phyloP scores from a whole-genome alignment of 2,329 filamentous ascomycete species.

The Aureobasidium sp. region DNA sequence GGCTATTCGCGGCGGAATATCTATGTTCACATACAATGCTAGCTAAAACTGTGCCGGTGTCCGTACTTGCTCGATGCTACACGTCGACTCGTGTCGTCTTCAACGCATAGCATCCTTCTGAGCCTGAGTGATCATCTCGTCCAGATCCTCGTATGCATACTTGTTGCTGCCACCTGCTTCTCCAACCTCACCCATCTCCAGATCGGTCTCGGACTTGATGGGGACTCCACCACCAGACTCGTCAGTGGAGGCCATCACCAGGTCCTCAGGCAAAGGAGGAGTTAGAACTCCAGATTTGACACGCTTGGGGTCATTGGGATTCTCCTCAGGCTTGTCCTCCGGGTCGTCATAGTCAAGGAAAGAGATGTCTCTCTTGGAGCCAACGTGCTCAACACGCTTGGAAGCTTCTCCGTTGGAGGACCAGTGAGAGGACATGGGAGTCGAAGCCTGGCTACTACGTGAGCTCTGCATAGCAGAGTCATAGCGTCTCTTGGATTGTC shows the following conservation, averaged over 20 bases:
- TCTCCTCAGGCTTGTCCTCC: not conserved
- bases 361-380: not conserved
- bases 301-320: not conserved
- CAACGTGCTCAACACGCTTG: not conserved
- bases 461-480: not conserved
- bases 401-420: not conserved
- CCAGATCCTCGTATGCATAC: not conserved
- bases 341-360: slow-evolving; percentile 5
- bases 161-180: not conserved
- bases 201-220: not conserved
- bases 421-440: not conserved
- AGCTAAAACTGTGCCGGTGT: not conserved
- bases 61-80: no score
- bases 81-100: not conserved
- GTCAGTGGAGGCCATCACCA: not conserved
- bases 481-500: not conserved
- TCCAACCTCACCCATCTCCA: not conserved
- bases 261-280: not conserved
- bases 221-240: not conserved
- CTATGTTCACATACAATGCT: not conserved
- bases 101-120: not conserved
- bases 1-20: no score
- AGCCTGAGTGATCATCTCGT: slow-evolving; percentile 3
- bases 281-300: slow-evolving; percentile 2
- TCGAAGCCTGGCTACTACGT: not conserved